Evolutionary conservation across 257 asterid genomes (phyloP).

Genomic region (Eucommia ulmoides): DNA sequence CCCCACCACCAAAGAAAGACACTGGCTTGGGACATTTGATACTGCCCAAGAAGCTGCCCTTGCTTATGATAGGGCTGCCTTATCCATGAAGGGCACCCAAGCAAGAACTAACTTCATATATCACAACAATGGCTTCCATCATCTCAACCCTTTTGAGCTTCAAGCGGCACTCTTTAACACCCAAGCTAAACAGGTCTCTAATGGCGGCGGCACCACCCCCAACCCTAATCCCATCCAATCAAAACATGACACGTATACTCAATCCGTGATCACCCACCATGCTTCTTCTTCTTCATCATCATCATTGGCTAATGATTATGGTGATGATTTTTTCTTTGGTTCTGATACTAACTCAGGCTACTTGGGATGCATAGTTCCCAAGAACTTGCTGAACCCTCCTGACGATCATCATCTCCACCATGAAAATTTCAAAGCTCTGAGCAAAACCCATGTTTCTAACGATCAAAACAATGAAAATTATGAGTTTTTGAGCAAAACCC

Average conservation of each 20-base stretch:
- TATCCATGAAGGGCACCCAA: slow-evolving; percentile 76
- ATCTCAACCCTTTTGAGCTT: slow-evolving; percentile 29
- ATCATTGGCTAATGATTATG: slow-evolving; percentile 18
- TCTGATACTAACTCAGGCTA: slow-evolving; percentile 57
- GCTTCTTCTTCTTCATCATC: slow-evolving; percentile 20
- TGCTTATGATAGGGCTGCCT: slow-evolving; percentile 94
- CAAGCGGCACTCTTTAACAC: slow-evolving; percentile 9
- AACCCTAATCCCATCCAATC: slow-evolving; percentile 9
- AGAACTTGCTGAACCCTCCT: slow-evolving; percentile 56
- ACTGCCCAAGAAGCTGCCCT: slow-evolving; percentile 97
- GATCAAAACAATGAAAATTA: slow-evolving; percentile 7
- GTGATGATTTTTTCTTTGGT: slow-evolving; percentile 20
- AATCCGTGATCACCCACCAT: too few species aligned
- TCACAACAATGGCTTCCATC: slow-evolving; percentile 29
- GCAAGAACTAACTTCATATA: slow-evolving; percentile 84
- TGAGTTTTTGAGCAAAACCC: slow-evolving; percentile 10
- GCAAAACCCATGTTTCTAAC: not conserved
- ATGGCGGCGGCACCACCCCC: not conserved
- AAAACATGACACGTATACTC: slow-evolving; percentile 18
- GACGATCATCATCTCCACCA: too few species aligned
- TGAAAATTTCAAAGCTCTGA: slow-evolving; percentile 1
- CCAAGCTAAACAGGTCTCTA: slow-evolving; percentile 5
- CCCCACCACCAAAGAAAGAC: slow-evolving; percentile 86
- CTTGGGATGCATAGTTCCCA: slow-evolving; percentile 80
- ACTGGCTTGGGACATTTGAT: slow-evolving; percentile 94